Base-by-base conservation (phyloP, 768 basidiomycete genomes). In the Phlebiopsis gigantea region DNA sequence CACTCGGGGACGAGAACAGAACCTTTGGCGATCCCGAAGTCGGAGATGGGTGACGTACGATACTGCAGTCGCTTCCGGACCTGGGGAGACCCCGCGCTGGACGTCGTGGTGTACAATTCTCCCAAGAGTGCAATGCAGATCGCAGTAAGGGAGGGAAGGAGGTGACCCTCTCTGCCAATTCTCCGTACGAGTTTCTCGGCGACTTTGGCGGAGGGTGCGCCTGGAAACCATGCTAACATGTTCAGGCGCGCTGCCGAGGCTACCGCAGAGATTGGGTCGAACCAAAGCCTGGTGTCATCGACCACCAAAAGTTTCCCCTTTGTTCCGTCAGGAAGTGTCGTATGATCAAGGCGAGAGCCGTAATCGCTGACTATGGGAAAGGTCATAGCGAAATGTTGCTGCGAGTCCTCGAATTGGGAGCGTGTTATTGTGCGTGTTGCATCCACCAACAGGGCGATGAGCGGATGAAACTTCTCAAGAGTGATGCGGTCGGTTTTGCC, bases 31-130 rank as follows among this genome's bases (percentile, higher is more conserved):
- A 50, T 50, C 6, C 48, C 48, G 48, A 79, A 77, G 57, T 80
- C 77, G 1, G 74, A 42, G 45, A 81, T 76, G 19, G 76, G 77
- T 1, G 71, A 71, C 7, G 66, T 66, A 21, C 68, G 62, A 53
- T 75, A 74, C 14, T 66, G 63, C 14, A 79, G 61, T 10, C 77
- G 69, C 5, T 72, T 51, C 1, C 77, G 69, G 0, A 62, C 62
- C 34, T 58, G 42, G 39, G 39, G 44, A 10, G 42, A 34, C 10
- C 55, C 57, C 12, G 26, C 28, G 9, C 58, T 58, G 6, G 66
- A 61, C 5, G 68, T 69, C 2, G 77, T 75, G 0, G 75, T 73
- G 58, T 77, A 78, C 31, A 79, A 68, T 56, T 73, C 72, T 3
- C 69, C 64, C 3, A 77, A 66, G 1, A 78, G 63, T 0, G 70